Evolutionary conservation across 169 alveolate species (phyloP), one percentile per base, ranked within the genome.

Genomic region (Perkinsus marinus): DNA sequence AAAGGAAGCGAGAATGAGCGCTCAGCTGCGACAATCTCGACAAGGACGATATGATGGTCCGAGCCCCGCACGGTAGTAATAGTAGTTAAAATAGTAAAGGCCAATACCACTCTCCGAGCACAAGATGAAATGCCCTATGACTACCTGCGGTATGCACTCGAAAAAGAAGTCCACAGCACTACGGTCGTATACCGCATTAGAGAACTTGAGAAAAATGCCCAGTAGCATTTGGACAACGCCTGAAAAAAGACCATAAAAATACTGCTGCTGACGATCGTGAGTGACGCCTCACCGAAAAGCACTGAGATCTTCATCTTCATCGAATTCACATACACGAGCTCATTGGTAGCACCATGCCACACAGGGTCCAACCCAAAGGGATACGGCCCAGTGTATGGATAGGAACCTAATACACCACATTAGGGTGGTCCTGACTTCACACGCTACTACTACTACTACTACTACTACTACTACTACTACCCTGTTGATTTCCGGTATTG

Each of bases 261-360:
- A n/a, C n/a, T n/a, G n/a, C n/a, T n/a, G n/a, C n/a, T n/a, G n/a
- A n/a, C n/a, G n/a, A n/a, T n/a, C n/a, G n/a, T n/a, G 46, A 41
- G 46, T 10, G 46, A 41, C 3, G 79, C 30, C 26, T 57, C 34
- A 57, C 79, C 79, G 22, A 57, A 57, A 7, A 98, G 97, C 26
- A 98, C 99, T 0, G 99, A 97, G 69, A 98, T 94, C 95, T 99
- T 99, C 99, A 99, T 99, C 96, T 99, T 99, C 93, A 98, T 95
- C 5, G 99, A 98, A 94, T 99, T 99, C 90, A 98, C 94, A 95
- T 97, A 98, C 39, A 98, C 94, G 93, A 98, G 95, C 94, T 99
- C 99, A 94, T 98, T 98, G 37, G 93, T 93, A 39, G 99, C 98
- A 10, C 98, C 98, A 93, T 97, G 97, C 99, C 99, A 99, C 39